phyloP scores from a whole-genome alignment of 169 alveolate genomes.

The Blepharisma undulans region DNA sequence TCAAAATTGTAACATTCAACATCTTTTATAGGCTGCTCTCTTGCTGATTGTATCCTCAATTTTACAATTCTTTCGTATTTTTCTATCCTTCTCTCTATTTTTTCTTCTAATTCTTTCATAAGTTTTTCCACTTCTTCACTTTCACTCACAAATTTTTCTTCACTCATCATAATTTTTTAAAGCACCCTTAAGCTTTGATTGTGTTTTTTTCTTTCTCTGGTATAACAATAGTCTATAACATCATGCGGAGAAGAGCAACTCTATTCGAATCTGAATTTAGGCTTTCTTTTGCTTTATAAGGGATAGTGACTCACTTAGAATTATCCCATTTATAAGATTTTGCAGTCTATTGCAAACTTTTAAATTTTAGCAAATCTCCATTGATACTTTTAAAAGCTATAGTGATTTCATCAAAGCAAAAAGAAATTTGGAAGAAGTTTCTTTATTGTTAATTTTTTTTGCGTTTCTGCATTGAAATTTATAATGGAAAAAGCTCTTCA shows the following conservation, averaged over 20 bases:
- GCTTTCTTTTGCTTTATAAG: background rate
- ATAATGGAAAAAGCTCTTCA: background rate
- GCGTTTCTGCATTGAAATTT: background rate
- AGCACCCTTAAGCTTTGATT: background rate
- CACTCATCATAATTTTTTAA: too few relatives aligned
- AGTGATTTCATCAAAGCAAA: background rate
- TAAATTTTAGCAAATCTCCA: background rate
- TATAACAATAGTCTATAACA: background rate
- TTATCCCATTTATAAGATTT: background rate
- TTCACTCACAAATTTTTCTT: background rate
- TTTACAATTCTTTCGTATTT: background rate
- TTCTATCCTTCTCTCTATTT: background rate
- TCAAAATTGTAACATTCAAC: constrained; percentile 16
- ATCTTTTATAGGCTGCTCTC: background rate
- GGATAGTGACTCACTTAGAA: background rate
- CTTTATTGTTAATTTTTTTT: background rate
- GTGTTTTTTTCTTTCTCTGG: background rate
- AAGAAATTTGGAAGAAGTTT: background rate
- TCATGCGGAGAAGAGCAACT: background rate
- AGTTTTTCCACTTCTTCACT: background rate
- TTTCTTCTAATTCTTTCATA: background rate
- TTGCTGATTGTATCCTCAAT: background rate
- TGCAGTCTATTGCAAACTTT: background rate
- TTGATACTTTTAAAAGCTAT: background rate
- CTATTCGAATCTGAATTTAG: background rate